phyloP scores from a whole-genome alignment of 139 green algal genomes.

The Volvox reticuliferus region DNA sequence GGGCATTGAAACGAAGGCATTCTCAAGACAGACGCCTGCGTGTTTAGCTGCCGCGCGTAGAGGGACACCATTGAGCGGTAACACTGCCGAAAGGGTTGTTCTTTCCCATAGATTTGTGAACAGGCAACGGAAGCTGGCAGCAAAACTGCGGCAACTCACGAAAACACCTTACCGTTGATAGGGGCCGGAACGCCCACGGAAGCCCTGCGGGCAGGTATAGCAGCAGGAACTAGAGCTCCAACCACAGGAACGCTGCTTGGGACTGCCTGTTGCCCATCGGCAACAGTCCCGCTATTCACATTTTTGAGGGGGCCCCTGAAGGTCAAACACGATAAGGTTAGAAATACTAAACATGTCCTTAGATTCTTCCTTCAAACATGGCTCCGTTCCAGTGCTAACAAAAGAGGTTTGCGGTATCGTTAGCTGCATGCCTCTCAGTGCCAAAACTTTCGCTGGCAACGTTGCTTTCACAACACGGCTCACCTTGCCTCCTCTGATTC shows the following conservation, averaged over 20 bases:
- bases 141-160: background rate
- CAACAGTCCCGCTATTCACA: background rate
- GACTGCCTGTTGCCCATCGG: background rate
- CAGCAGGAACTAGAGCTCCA: background rate
- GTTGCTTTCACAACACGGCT: background rate
- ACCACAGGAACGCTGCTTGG: background rate
- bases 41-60: background rate
- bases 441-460: no score
- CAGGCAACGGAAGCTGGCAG: no score
- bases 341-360: no score
- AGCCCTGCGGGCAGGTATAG: background rate
- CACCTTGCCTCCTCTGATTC: background rate
- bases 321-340: background rate
- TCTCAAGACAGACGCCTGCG: background rate
- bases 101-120: no score
- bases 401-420: no score
- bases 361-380: no score
- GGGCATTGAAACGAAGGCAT: conserved; percentile 35
- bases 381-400: no score
- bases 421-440: no score
- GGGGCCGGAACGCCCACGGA: background rate
- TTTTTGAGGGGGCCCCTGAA: background rate
- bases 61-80: background rate
- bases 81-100: no score
- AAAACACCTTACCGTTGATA: background rate